phyloP scores from a whole-genome alignment of 2,329 filamentous ascomycete species.

The Fusarium mexicanum region DNA sequence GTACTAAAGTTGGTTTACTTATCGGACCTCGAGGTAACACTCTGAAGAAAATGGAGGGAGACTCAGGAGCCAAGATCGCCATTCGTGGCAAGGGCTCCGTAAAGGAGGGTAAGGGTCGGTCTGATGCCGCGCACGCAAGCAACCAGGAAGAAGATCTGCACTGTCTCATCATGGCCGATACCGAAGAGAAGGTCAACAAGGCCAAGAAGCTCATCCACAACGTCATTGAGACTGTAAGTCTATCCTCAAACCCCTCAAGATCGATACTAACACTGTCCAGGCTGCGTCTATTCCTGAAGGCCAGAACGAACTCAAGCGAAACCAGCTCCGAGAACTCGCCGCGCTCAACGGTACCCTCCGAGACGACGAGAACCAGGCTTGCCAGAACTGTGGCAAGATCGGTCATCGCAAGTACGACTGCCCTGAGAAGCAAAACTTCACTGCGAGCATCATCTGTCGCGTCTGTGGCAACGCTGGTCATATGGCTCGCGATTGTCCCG shows the following conservation, averaged over 20 bases:
- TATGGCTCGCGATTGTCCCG: constrained; percentile 97
- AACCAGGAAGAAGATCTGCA: constrained; percentile 99
- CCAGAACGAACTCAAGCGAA: constrained; percentile 98
- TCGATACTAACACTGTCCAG: constrained; percentile 58
- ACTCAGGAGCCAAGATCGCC: constrained; percentile 97
- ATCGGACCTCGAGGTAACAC: constrained; percentile 99
- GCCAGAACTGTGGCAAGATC: constrained; percentile 99
- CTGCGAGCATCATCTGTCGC: constrained; percentile 98
- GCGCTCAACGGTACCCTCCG: constrained; percentile 98
- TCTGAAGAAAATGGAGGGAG: constrained; percentile 98
- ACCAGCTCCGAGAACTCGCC: constrained; percentile 96
- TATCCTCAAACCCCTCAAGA: background rate
- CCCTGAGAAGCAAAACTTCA: constrained; percentile 96
- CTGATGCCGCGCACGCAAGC: constrained; percentile 98
- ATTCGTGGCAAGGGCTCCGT: constrained; percentile 99
- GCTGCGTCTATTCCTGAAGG: constrained; percentile 98
- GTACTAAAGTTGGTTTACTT: constrained; percentile 97
- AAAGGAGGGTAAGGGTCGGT: constrained; percentile 99
- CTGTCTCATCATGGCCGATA: constrained; percentile 99
- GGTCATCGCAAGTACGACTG: constrained; percentile 99
- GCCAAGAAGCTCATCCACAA: constrained; percentile 99
- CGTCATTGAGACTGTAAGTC: constrained; percentile 93
- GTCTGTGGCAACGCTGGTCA: constrained; percentile 98
- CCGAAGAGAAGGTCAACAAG: constrained; percentile 99
- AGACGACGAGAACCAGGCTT: constrained; percentile 99